Base-by-base conservation (phyloP, 495 filamentous ascomycete species). In the Penicillium silybi region DNA sequence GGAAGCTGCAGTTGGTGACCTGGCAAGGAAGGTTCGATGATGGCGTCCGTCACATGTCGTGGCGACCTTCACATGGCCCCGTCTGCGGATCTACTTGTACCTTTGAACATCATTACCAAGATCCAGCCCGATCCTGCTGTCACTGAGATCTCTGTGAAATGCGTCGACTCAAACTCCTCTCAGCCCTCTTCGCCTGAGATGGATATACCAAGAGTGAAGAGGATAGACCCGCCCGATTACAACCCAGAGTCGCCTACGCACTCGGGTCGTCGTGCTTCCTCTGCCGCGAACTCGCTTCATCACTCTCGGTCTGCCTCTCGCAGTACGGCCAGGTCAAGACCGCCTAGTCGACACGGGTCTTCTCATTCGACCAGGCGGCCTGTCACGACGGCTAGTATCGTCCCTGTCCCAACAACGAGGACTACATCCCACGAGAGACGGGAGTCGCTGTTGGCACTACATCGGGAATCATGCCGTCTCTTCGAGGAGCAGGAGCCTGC, bases 381-480 rank as follows among this genome's bases (percentile, higher is more conserved):
- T 15, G 52, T 58, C 13, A 62, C 62, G 11, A 63, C 52, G 40
- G 19, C 62, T 1, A 62, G 61, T 38, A 62, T 70, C 41, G 68
- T 72, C 13, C 62, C 66, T 4, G 62, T 66, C 4, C 41, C 63
- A 1, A 42, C 59, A n/a, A 18, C 57, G 22, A 56, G 54, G 23
- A 43, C 47, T 50, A 39, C 63, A 20, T 50, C 65, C 19, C 52
- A 53, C 6, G 60, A 67, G 34, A 54, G 54, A 37, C 66, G 71
- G 8, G 69, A 75, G 51, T 65, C 67, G 15, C 61, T 77, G 2
- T 34, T 77, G 10, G 72, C 71, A 1, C 47, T 75, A n/a, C 74
- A 77, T 42, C 69, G 74, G 13, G 71, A 77, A 25, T 74, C 72
- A 38, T 75, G 72, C 47, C 72, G 74, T 20, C 57, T 77, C 2